Base-by-base conservation (phyloP, 768 basidiomycete genomes). In the Tricholoma saponaceum region DNA sequence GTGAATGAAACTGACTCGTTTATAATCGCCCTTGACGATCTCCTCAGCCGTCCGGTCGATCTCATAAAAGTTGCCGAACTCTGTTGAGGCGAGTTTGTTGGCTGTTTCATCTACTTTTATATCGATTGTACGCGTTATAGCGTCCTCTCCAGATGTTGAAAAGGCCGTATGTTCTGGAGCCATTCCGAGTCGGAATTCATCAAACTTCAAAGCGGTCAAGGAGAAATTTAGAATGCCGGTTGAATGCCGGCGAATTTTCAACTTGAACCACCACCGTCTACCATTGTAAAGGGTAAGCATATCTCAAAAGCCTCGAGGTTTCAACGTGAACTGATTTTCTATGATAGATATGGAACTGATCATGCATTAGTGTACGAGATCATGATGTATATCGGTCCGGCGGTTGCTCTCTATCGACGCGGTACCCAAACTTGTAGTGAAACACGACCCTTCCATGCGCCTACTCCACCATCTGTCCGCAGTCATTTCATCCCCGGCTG, bases 11-110 rank as follows among this genome's bases (percentile, higher is more conserved):
- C 84, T 57, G 59, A 93, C 92, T 64, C 89, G 79, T 70, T 86
- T 87, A 73, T 84, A 93, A 58, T 80, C 77, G 1, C 84, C 84
- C 18, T 74, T 69, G 22, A 79, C 56, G 58, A 95, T 86, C 65
- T 85, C 79, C 16, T 76, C 64, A 2, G 80, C 79, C 1, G 90
- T 93, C 58, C 83, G 72, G 18, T 83, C 75, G 59, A 94, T 84
- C 64, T 95, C 92, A 62, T 91, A 95, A 54, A 85, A 87, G 3
- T 83, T 75, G 28, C 81, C 79, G 43, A 93, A 76, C 23, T 81
- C 76, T 2, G 70, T 69, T 3, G 61, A 33, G 2, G 75, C 70
- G 4, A 72, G 64, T 3, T 66, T 43, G 30, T 71, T 64, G 9
- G 72, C 69, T n/a, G 75, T 73, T 13, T 66, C 66, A 37, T 78